These are phyloP conservation scores for Chalaropsis ovoidea DNA, from an alignment of 2,329 filamentous ascomycete species.

Conservation along the genomic window DNA sequence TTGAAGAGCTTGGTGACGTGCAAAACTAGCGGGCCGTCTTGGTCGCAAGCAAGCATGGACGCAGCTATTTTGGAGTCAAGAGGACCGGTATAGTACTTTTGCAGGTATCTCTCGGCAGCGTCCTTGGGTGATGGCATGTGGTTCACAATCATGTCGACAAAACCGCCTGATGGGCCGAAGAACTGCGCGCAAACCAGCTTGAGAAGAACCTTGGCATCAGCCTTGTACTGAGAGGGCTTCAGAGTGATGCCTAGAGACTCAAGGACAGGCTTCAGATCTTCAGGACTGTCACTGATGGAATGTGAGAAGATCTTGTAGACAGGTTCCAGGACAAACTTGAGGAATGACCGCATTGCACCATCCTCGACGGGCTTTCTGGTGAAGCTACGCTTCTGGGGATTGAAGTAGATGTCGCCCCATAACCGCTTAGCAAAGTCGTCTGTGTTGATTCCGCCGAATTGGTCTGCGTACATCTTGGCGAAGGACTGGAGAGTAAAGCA, in stretches of 20 bases:
- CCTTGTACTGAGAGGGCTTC: conserved; percentile 86
- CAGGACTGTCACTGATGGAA: conserved; percentile 81
- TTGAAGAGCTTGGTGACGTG: conserved; percentile 92
- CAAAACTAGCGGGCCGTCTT: conserved; percentile 83
- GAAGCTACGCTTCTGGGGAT: conserved; percentile 80
- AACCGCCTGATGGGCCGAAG: conserved; percentile 79
- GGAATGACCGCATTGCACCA: conserved; percentile 71
- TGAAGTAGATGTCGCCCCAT: conserved; percentile 97
- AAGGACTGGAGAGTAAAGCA: conserved; percentile 92
- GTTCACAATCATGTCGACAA: conserved; percentile 89
- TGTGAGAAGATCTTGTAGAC: conserved; percentile 97
- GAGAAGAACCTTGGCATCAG: conserved; percentile 78
- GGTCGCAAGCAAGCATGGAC: conserved; percentile 72
- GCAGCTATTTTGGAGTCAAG: conserved; percentile 69
- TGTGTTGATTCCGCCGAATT: conserved; percentile 69
- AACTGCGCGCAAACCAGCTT: conserved; percentile 90
- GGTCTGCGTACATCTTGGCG: conserved; percentile 90
- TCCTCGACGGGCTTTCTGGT: conserved; percentile 79
- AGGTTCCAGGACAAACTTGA: conserved; percentile 89
- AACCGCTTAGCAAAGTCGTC: conserved; percentile 74
- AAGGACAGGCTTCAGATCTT: conserved; percentile 70
- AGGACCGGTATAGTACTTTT: conserved; percentile 87
- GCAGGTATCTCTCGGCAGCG: conserved; percentile 63
- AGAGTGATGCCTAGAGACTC: conserved; percentile 69
- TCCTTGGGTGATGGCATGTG: conserved; percentile 81